phyloP scores from a whole-genome alignment of 495 filamentous ascomycete species.

The Neurospora tetrasperma region DNA sequence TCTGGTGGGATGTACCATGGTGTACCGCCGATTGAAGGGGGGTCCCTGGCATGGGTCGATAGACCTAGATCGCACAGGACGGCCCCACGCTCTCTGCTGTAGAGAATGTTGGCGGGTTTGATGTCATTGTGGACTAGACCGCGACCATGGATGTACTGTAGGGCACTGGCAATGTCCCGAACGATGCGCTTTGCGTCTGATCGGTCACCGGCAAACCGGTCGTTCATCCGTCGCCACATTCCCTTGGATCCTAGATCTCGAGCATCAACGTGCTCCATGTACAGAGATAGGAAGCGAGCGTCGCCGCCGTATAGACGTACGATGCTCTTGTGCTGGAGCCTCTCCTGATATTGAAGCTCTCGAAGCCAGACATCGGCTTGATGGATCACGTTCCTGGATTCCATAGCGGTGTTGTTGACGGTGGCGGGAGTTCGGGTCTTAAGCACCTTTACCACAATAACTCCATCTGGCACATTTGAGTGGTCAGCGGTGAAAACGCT shows the following conservation, averaged over 20 bases:
- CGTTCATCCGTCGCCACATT: slow-evolving; percentile 31
- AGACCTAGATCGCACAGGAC: slow-evolving; percentile 41
- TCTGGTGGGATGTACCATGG: slow-evolving; percentile 43
- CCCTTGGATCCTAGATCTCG: slow-evolving; percentile 31
- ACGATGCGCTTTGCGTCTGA: slow-evolving; percentile 34
- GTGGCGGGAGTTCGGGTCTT: slow-evolving; percentile 30
- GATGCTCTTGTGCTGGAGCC: slow-evolving; percentile 37
- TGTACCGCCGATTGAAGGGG: slow-evolving; percentile 34
- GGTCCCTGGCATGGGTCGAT: slow-evolving; percentile 28
- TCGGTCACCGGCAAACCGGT: slow-evolving; percentile 31
- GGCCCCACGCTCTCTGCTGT: slow-evolving; percentile 38
- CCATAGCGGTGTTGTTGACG: slow-evolving; percentile 25
- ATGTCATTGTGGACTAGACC: slow-evolving; percentile 41
- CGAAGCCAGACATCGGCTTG: slow-evolving; percentile 42
- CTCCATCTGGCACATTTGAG: slow-evolving; percentile 30
- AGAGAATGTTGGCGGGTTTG: slow-evolving; percentile 43
- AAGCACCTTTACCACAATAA: slow-evolving; percentile 41
- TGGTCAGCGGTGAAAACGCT: slow-evolving; percentile 41
- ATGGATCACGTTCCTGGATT: slow-evolving; percentile 35
- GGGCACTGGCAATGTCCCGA: slow-evolving; percentile 32
- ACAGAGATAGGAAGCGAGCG: slow-evolving; percentile 38
- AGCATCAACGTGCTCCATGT: slow-evolving; percentile 43
- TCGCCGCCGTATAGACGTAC: slow-evolving; percentile 39
- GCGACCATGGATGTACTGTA: slow-evolving; percentile 37
- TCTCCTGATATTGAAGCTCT: slow-evolving; percentile 37